phyloP scores from a whole-genome alignment of 2,329 filamentous ascomycete species.

The Cladorrhinum sp. region DNA sequence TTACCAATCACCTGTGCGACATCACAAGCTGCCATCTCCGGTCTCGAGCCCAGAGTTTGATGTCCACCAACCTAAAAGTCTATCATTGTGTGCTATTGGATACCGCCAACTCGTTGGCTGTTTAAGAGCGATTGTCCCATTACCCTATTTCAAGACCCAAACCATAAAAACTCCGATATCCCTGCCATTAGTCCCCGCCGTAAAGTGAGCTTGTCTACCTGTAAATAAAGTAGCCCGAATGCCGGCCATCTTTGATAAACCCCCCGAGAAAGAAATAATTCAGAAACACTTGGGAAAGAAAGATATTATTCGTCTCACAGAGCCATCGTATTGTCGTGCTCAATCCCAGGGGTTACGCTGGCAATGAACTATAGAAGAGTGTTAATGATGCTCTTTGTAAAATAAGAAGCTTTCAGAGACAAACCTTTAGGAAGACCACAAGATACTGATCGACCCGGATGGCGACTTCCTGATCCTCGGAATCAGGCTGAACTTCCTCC shows the following conservation, averaged over 20 bases:
- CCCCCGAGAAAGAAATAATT: not conserved
- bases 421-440: slow-evolving; percentile 79
- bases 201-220: not conserved
- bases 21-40: not conserved
- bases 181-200: too few species aligned
- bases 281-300: not conserved
- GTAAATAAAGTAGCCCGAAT: not conserved
- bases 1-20: not conserved
- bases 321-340: slow-evolving; percentile 97
- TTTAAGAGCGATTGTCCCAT: not conserved
- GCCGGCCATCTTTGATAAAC: not conserved
- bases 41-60: not conserved
- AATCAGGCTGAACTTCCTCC: slow-evolving; percentile 62
- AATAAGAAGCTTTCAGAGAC: not conserved
- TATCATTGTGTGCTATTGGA: not conserved
- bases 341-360: slow-evolving; percentile 92
- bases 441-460: slow-evolving; percentile 87
- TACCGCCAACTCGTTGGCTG: not conserved
- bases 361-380: slow-evolving; percentile 62
- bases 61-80: not conserved
- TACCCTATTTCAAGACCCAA: not conserved
- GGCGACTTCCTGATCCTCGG: slow-evolving; percentile 69
- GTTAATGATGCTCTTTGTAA: not conserved
- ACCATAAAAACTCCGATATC: not conserved
- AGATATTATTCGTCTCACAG: slow-evolving; percentile 50